Conservation (phyloP, 331 rosid species). For the Arachis monticola region DNA sequence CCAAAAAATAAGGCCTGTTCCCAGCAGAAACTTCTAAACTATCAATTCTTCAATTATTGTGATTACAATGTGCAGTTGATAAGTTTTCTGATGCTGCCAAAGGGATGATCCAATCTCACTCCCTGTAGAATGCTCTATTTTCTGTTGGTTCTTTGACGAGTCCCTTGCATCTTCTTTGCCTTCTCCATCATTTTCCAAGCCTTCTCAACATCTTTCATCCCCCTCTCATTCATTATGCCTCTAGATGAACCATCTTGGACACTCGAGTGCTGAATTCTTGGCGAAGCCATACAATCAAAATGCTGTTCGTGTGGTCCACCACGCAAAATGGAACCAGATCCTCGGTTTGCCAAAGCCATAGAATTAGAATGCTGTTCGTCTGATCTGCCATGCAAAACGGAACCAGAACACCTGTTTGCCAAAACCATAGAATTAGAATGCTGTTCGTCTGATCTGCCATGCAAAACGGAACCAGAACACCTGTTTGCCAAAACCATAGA, state of each 20-base stretch:
- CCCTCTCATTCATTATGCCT: slow-evolving; percentile 17
- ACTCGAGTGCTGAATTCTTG: slow-evolving; percentile 42
- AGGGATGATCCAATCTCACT: slow-evolving; percentile 40
- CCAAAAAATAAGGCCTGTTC: background rate
- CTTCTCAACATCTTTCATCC: slow-evolving; percentile 50
- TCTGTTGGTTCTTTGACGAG: slow-evolving; percentile 38
- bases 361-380: too few relatives aligned
- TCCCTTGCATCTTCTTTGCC: slow-evolving; percentile 49
- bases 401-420: too few relatives aligned
- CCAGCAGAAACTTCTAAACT: slow-evolving; percentile 26
- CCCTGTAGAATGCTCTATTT: slow-evolving; percentile 29
- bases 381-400: too few relatives aligned
- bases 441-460: too few relatives aligned
- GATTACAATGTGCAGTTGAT: slow-evolving; percentile 10
- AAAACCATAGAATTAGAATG: too few relatives aligned
- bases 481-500: too few relatives aligned
- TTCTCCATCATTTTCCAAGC: slow-evolving; percentile 86
- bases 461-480: too few relatives aligned
- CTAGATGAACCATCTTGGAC: slow-evolving; percentile 36
- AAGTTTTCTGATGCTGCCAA: slow-evolving; percentile 38
- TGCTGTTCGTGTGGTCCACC: slow-evolving; percentile 9
- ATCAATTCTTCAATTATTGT: slow-evolving; percentile 27
- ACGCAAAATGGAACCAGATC: background rate
- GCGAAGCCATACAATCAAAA: slow-evolving; percentile 39
- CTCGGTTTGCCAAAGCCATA: too few relatives aligned